Percentiles rank a stretch among this genome's conserved stretches.
phyloP scores from a whole-genome alignment of 805 yeast species.

The Pichia occidentalis region DNA sequence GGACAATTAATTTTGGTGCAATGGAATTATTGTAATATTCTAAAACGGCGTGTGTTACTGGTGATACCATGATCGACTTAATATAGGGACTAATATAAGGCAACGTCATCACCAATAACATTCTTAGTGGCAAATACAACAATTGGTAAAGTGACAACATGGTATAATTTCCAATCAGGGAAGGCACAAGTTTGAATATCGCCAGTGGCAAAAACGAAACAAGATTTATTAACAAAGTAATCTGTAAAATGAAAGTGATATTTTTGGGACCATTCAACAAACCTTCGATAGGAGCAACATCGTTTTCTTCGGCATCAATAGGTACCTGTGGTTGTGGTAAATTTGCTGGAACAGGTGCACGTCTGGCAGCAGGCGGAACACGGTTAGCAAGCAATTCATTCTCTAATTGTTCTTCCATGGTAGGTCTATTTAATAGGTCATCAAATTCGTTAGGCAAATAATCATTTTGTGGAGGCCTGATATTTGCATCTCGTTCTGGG shows the following conservation, averaged over 20 bases:
- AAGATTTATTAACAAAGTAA: constrained; percentile 21
- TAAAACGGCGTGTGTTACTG: not conserved
- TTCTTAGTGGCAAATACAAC: not conserved
- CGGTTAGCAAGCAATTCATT: no score
- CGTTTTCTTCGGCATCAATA: constrained; percentile 6
- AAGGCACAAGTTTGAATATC: constrained; percentile 22
- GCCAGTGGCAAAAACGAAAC: constrained; percentile 19
- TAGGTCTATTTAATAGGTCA: no score
- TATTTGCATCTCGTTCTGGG: no score
- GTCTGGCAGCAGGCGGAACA: no score
- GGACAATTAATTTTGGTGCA: constrained; percentile 6
- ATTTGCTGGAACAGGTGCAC: no score
- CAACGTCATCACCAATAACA: not conserved
- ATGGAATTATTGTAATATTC: not conserved
- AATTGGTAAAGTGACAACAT: not conserved
- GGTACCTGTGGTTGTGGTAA: constrained; percentile 1
- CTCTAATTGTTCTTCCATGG: no score
- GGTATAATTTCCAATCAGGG: constrained; percentile 20
- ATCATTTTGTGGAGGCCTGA: no score
- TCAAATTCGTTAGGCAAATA: no score
- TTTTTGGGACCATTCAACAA: constrained; percentile 13
- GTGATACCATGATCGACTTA: not conserved
- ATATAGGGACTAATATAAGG: not conserved
- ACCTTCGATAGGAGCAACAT: constrained; percentile 7
- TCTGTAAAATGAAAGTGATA: constrained; percentile 15